These are phyloP conservation scores for Fusarium pininemorale DNA, from an alignment of 2,329 filamentous ascomycete species.

Conservation along the genomic window DNA sequence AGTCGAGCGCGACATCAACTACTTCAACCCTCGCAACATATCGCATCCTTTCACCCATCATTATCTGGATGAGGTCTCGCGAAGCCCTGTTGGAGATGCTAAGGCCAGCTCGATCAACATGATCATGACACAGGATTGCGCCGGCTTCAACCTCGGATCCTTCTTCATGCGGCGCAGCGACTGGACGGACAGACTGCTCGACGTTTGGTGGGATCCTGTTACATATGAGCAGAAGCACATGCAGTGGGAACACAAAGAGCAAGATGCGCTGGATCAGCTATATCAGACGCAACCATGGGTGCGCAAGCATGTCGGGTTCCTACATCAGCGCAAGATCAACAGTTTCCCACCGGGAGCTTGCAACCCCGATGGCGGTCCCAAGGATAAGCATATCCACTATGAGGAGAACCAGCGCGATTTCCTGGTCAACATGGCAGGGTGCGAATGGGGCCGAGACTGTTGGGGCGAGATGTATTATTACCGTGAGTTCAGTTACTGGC, in stretches of 20 bases:
- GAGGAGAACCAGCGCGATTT: slow-evolving; percentile 87
- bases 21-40: slow-evolving; percentile 95
- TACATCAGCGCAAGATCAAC: slow-evolving; percentile 92
- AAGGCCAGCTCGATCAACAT: slow-evolving; percentile 83
- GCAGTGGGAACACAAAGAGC: slow-evolving; percentile 99
- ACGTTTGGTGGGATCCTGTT: slow-evolving; percentile 99
- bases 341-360: slow-evolving; percentile 93
- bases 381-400: slow-evolving; percentile 85
- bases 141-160: slow-evolving; percentile 94
- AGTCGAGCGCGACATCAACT: slow-evolving; percentile 94
- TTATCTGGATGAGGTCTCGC: slow-evolving; percentile 80
- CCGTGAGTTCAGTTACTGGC: slow-evolving; percentile 86
- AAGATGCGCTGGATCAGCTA: slow-evolving; percentile 92
- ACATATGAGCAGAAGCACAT: slow-evolving; percentile 98
- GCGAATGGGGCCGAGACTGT: slow-evolving; percentile 95
- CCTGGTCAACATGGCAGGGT: slow-evolving; percentile 97
- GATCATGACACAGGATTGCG: slow-evolving; percentile 90
- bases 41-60: slow-evolving; percentile 78
- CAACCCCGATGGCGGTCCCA: slow-evolving; percentile 70
- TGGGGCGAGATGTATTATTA: slow-evolving; percentile 99
- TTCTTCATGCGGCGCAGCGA: slow-evolving; percentile 88
- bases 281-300: slow-evolving; percentile 95
- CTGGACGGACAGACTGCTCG: slow-evolving; percentile 91
- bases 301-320: slow-evolving; percentile 85
- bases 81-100: slow-evolving; percentile 80